Percentiles rank a stretch among this genome's conserved stretches.
phyloP scores from a whole-genome alignment of 805 yeast species.

The Saccharomycopsis sp. region DNA sequence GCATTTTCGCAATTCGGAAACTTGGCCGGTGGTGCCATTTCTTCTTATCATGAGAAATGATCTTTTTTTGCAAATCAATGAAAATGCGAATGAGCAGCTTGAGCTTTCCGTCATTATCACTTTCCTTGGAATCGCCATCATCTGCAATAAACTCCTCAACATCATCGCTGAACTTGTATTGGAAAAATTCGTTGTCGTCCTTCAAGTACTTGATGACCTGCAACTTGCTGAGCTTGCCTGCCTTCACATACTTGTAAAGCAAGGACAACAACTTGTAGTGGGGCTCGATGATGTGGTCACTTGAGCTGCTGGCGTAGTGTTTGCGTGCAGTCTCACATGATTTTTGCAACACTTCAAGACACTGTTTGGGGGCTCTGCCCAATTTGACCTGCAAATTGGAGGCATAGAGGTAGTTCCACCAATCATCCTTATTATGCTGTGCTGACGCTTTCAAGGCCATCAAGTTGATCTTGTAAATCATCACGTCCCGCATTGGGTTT shows the following conservation, averaged over 20 bases:
- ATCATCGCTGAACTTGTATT: constrained; percentile 19
- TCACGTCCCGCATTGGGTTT: constrained; percentile 22
- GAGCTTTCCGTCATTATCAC: neutral
- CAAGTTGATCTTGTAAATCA: constrained; percentile 33
- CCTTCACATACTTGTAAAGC: constrained; percentile 45
- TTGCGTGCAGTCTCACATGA: constrained; percentile 37
- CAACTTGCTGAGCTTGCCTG: constrained; percentile 28
- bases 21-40: constrained; percentile 89
- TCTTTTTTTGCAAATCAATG: constrained; percentile 5
- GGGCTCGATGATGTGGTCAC: constrained; percentile 66
- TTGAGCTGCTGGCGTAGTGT: constrained; percentile 27
- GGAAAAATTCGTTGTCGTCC: constrained; percentile 29
- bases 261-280: constrained; percentile 57
- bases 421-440: constrained; percentile 36
- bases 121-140: constrained; percentile 3
- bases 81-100: no score
- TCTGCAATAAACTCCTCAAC: constrained; percentile 21
- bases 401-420: constrained; percentile 52
- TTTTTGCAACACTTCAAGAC: constrained; percentile 34
- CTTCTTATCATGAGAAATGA: constrained; percentile 58
- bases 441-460: constrained; percentile 37
- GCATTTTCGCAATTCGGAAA: constrained; percentile 58
- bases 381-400: constrained; percentile 53
- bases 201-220: constrained; percentile 35
- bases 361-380: constrained; percentile 22